Evolutionary conservation across 345 rosid species (phyloP).

Genomic region (Xanthoceras sorbifolium): DNA sequence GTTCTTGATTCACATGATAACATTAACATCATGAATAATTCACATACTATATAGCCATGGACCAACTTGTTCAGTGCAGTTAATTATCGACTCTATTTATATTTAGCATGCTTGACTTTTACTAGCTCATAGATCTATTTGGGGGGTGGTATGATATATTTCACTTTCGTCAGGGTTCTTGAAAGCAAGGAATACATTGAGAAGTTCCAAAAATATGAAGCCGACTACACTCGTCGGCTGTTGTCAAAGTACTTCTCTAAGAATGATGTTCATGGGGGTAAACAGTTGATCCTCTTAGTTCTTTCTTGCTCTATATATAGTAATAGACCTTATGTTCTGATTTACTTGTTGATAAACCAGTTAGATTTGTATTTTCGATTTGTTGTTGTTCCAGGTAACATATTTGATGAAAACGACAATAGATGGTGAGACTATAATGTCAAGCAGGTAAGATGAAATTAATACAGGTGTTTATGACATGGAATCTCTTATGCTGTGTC

Average conservation of each 20-base stretch:
- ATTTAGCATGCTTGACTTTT: not conserved
- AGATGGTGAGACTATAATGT: slow-evolving; percentile 62
- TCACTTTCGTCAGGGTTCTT: slow-evolving; percentile 37
- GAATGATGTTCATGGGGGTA: slow-evolving; percentile 66
- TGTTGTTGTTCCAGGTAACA: slow-evolving; percentile 43
- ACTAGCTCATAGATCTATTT: not conserved
- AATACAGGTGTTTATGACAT: not conserved
- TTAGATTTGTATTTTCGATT: not conserved
- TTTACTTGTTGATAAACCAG: not conserved
- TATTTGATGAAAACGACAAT: slow-evolving; percentile 57
- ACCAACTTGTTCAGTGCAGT: not conserved
- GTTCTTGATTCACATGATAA: not conserved
- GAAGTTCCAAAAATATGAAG: slow-evolving; percentile 61
- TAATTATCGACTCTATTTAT: not conserved
- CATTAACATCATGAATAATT: not conserved
- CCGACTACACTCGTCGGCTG: slow-evolving; percentile 50
- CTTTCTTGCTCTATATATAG: not conserved
- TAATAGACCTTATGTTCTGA: slow-evolving; percentile 1
- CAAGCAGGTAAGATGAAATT: slow-evolving; percentile 56
- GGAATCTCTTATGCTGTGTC: slow-evolving; percentile 12
- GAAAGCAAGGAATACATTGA: slow-evolving; percentile 46
- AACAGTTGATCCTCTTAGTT: slow-evolving; percentile 2
- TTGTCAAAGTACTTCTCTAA: slow-evolving; percentile 71
- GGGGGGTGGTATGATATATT: slow-evolving; percentile 10
- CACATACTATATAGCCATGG: not conserved